These are phyloP conservation scores for Termitomyces sp. DNA, from an alignment of 768 basidiomycete genomes.

Conservation along the genomic window DNA sequence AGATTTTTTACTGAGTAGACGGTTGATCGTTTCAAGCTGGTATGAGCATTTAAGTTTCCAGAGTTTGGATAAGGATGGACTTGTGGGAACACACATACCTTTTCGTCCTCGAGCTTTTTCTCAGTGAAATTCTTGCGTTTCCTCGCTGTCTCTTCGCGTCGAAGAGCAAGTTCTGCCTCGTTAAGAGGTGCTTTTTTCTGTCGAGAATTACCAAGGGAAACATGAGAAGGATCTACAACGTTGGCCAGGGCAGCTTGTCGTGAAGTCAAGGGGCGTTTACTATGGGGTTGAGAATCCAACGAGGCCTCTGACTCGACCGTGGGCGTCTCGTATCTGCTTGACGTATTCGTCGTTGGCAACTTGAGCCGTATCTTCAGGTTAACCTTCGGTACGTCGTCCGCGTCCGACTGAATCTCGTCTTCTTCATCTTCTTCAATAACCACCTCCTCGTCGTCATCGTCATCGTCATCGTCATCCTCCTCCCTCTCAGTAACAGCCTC, in stretches of 20 bases:
- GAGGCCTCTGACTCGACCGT: constrained; percentile 35
- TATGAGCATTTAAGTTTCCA: not conserved
- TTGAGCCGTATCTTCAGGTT: constrained; percentile 17
- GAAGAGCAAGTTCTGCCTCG: constrained; percentile 23
- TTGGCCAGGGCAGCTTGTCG: constrained; percentile 71
- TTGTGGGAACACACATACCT: constrained; percentile 35
- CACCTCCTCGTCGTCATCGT: constrained; percentile 32
- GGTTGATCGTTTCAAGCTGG: constrained; percentile 85
- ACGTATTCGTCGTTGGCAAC: constrained; percentile 15
- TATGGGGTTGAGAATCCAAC: constrained; percentile 21
- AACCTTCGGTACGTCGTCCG: constrained; percentile 4
- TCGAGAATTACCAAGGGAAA: constrained; percentile 40
- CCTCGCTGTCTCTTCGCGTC: constrained; percentile 75
- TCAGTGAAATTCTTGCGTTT: constrained; percentile 78
- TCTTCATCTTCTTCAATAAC: constrained; percentile 38
- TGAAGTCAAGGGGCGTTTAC: constrained; percentile 42
- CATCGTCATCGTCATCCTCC: constrained; percentile 26
- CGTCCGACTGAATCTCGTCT: constrained; percentile 20
- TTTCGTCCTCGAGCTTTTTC: constrained; percentile 83
- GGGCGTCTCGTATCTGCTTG: constrained; percentile 14
- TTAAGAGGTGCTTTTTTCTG: constrained; percentile 18
- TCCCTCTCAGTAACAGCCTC: constrained; percentile 34
- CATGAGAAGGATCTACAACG: constrained; percentile 63
- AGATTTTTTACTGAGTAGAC: constrained; percentile 81
- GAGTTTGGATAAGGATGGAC: no score